Base-by-base conservation (phyloP, 2,329 filamentous ascomycete genomes). In the Chalaropsis thielavioides region DNA sequence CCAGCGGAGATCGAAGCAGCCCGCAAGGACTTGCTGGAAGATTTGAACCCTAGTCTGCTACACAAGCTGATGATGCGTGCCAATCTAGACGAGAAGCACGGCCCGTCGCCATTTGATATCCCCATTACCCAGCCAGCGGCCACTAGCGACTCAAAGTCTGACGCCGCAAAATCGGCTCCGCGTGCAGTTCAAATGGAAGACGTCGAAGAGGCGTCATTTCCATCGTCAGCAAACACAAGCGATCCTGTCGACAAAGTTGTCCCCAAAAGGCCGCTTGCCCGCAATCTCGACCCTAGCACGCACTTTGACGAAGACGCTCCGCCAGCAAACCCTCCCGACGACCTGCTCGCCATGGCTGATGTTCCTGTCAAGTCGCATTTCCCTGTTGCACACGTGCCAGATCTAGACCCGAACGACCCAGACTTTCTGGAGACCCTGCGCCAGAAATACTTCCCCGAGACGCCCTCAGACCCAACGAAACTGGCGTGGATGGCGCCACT, bases 371-470 rank as follows among this genome's bases (percentile, higher is more conserved):
- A 77, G 38, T 79, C 81, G 15, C 88, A 89, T 75, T 90, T 86
- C 74, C 86, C 85, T 10, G 74, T 74, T n/a, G 76, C 74, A 1
- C 78, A 74, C 10, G 72, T 71, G 51, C 88, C 88, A 11, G 86
- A 90, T 67, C 86, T 97, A 68, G 90, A 97, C 73, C 91, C 92
- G 0, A 79, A 83, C 44, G 89, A 92, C 67, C 87, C 89, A 0
- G 80, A 90, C 71, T 97, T 97, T 76, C 85, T 97, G 66, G 76
- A 83, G 59, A 87, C 89, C 65, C 83, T 99, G 5, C 92, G 96
- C 78, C 77, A 85, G 24, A 96, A 96, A 74, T 99, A 96, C 81
- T 99, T 96, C 75, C 92, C 94, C 13, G 83, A 85, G 68, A 85
- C 96, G 0, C 85, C 92, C 1, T 84, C 91, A 64, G 90, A 96